A percentile compares a stretch with the other conserved stretches of the same genome.
phyloP scores from a whole-genome alignment of 169 alveolate species.

The Plasmodium ovale region DNA sequence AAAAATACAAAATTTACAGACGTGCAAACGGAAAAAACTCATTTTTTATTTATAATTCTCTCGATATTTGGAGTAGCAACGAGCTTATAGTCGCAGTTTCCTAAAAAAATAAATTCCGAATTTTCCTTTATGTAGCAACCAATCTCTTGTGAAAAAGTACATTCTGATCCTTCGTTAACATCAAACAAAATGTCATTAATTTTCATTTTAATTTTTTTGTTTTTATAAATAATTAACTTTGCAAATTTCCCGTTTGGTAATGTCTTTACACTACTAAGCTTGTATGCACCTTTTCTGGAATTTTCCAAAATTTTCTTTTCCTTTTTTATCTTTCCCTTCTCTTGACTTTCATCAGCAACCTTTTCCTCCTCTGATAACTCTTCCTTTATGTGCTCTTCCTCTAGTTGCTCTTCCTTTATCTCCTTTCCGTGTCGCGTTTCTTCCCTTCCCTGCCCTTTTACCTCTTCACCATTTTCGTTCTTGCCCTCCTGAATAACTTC shows the following conservation, averaged over 20 bases:
- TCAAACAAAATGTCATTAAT: conserved; percentile 65
- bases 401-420: conserved; percentile 8
- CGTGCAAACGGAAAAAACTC: background rate
- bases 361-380: background rate
- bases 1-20: background rate
- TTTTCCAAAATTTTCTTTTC: background rate
- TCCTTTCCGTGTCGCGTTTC: conserved; percentile 27
- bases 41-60: conserved; percentile 57
- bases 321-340: conserved; percentile 13
- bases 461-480: conserved; percentile 4
- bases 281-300: conserved; percentile 5
- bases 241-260: conserved; percentile 76
- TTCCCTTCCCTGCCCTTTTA: background rate
- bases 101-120: conserved; percentile 76
- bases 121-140: conserved; percentile 75
- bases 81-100: conserved; percentile 66
- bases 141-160: conserved; percentile 77
- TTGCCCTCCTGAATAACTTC: conserved; percentile 36
- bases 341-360: background rate
- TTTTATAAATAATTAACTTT: conserved; percentile 70
- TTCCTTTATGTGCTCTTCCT: background rate
- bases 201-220: conserved; percentile 77
- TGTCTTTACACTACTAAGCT: conserved; percentile 55
- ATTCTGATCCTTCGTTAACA: conserved; percentile 72
- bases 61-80: conserved; percentile 77